Evolutionary conservation across 2,329 filamentous ascomycete species (phyloP).

Genomic region (Xylogone sp.): DNA sequence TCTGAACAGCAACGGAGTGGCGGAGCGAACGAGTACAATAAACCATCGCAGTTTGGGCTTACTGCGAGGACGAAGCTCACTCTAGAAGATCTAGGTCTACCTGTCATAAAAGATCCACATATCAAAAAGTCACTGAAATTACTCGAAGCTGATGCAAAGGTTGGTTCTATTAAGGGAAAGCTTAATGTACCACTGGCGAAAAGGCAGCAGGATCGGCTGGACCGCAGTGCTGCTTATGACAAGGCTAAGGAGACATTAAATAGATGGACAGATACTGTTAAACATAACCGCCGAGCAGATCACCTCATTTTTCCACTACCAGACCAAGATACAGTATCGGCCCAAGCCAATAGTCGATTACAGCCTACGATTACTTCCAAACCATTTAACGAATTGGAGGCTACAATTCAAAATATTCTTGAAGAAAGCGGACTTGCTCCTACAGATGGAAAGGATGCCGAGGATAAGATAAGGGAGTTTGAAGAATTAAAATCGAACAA

Average conservation of each 20-base stretch:
- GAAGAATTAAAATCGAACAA: conserved; percentile 69
- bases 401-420: conserved; percentile 82
- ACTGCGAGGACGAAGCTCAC: conserved; percentile 65
- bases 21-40: conserved; percentile 56
- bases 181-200: conserved; percentile 79
- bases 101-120: conserved; percentile 67
- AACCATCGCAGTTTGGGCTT: conserved; percentile 56
- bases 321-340: conserved; percentile 58
- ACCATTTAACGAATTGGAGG: conserved; percentile 77
- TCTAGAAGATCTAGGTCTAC: conserved; percentile 69
- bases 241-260: conserved; percentile 89
- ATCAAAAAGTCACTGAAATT: conserved; percentile 78
- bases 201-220: conserved; percentile 79
- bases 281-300: conserved; percentile 87
- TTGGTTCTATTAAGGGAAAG: conserved; percentile 42
- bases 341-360: conserved; percentile 60
- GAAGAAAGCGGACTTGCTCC: conserved; percentile 76
- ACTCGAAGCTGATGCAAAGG: conserved; percentile 59
- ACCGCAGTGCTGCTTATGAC: conserved; percentile 78
- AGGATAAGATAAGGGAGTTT: conserved; percentile 63
- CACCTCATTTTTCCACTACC: conserved; percentile 84
- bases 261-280: conserved; percentile 92
- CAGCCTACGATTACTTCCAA: conserved; percentile 59
- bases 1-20: conserved; percentile 27
- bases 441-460: conserved; percentile 53